A percentile compares a stretch with the other conserved stretches of the same genome.
phyloP scores from a whole-genome alignment of 192 early-diverging fungal species.

The Backusella tarrabulga region DNA sequence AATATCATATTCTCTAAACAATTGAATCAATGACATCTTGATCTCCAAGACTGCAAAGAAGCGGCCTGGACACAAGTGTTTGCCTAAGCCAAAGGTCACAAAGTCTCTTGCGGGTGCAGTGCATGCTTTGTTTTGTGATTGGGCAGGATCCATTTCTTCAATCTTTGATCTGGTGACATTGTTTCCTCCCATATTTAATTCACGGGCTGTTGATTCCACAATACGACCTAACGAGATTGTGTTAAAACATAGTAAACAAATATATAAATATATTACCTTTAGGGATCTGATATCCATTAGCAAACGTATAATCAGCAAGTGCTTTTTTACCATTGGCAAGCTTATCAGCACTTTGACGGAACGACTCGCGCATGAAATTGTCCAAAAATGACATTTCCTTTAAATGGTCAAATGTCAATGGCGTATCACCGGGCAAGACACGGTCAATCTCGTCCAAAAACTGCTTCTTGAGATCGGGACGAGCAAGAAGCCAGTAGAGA shows the following conservation, averaged over 20 bases:
- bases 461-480: constrained; percentile 16
- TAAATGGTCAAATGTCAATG: constrained; percentile 15
- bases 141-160: constrained; percentile 16
- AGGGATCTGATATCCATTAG: constrained; percentile 26
- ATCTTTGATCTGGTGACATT: constrained; percentile 5
- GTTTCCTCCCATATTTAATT: constrained; percentile 17
- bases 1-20: constrained; percentile 19
- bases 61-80: constrained; percentile 24
- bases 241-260: not conserved
- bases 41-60: constrained; percentile 35
- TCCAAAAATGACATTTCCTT: constrained; percentile 26
- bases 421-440: not conserved
- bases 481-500: constrained; percentile 19
- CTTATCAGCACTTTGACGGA: constrained; percentile 26
- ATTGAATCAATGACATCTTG: constrained; percentile 14
- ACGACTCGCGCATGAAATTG: constrained; percentile 20
- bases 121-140: not conserved
- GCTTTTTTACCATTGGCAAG: constrained; percentile 23
- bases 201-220: constrained; percentile 15
- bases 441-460: constrained; percentile 22
- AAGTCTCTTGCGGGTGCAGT: constrained; percentile 11
- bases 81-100: constrained; percentile 21
- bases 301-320: constrained; percentile 18
- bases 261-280: not conserved
- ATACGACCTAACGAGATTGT: not conserved